phyloP scores from a whole-genome alignment of 805 yeast genomes.

The Candida gorgasii region DNA sequence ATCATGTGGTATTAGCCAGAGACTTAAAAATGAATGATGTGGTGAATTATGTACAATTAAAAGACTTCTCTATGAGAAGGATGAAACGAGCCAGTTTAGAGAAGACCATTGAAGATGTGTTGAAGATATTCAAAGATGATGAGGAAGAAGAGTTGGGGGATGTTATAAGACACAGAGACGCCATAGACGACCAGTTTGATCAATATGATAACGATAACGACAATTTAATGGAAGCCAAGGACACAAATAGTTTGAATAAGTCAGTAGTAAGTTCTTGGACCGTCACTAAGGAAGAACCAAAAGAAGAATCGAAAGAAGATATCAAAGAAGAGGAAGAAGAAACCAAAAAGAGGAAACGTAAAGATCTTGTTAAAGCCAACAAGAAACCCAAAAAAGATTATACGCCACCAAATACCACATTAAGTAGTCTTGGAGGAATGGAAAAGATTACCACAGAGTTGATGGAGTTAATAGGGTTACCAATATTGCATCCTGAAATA shows the following conservation, averaged over 20 bases:
- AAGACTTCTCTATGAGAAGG: constrained; percentile 67
- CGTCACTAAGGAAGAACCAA: constrained; percentile 4
- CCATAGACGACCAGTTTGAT: constrained; percentile 34
- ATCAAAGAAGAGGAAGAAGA: constrained; percentile 9
- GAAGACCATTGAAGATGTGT: constrained; percentile 61
- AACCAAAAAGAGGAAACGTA: constrained; percentile 51
- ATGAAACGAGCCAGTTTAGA: constrained; percentile 66
- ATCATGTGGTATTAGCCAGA: constrained; percentile 58
- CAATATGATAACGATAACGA: constrained; percentile 41
- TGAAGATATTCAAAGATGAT: constrained; percentile 55
- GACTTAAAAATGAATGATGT: constrained; percentile 56
- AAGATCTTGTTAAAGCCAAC: constrained; percentile 36
- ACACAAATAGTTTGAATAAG: constrained; percentile 71
- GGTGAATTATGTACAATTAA: constrained; percentile 57
- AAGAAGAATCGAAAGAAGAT: background rate
- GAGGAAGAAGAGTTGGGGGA: constrained; percentile 59
- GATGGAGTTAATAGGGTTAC: constrained; percentile 88
- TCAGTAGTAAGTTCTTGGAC: constrained; percentile 76
- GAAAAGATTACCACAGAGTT: constrained; percentile 81
- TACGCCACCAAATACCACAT: constrained; percentile 65
- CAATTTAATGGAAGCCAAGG: constrained; percentile 64
- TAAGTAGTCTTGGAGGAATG: constrained; percentile 86
- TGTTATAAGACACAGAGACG: constrained; percentile 19
- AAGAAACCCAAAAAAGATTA: constrained; percentile 48
- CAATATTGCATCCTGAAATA: constrained; percentile 91